Evolutionary conservation across 768 basidiomycete genomes (phyloP), one percentile per base, ranked within the genome.

Genomic region (Leccinellum rugosiceps): DNA sequence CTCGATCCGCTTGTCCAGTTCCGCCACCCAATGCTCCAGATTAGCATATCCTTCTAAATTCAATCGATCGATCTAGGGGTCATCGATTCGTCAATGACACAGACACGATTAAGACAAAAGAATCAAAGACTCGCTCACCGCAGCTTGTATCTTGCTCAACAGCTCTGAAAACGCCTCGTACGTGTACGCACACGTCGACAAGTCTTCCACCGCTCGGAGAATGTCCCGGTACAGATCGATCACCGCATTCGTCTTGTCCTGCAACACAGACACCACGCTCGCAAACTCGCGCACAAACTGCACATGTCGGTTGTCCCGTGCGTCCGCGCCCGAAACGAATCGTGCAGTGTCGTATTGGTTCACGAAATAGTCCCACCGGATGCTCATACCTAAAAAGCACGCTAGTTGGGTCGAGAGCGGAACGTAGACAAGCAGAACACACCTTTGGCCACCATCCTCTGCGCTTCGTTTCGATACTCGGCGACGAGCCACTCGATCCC

Each of bases 21-120:
- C 86, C 2, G 84, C 82, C 0, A 97, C 93, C 87, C 97, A 98
- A 50, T 86, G 80, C 64, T 98, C 96, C 46, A 99, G 81, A 68
- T 96, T 93, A 21, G 92, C 85, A 63, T 96, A 99, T 15, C 97
- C 96, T 69, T 98, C 96, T 60, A 99, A 75, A 69, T 98, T 98
- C 59, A 99, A 80, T 34, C 88, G 84, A 73, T 98, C 97, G 59
- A 98, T 93, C 88, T 94, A 19, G 61, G 21, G 4, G 21, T 6
- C 28, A 19, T 58, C 21, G 34, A 4, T 10, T 10, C 14, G 30
- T 30, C 19, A n/a, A n/a, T 9, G 7, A 35, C 13, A 4, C 17
- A 38, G 1, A 9, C 35, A n/a, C 8, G 25, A 25, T 25, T 25
- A 25, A 25, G 25, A 25, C n/a, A 25, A 25, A 25, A 25, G 25